These are phyloP conservation scores for Ophiostoma perfectum DNA, from an alignment of 2,329 filamentous ascomycete species.

Conservation along the genomic window DNA sequence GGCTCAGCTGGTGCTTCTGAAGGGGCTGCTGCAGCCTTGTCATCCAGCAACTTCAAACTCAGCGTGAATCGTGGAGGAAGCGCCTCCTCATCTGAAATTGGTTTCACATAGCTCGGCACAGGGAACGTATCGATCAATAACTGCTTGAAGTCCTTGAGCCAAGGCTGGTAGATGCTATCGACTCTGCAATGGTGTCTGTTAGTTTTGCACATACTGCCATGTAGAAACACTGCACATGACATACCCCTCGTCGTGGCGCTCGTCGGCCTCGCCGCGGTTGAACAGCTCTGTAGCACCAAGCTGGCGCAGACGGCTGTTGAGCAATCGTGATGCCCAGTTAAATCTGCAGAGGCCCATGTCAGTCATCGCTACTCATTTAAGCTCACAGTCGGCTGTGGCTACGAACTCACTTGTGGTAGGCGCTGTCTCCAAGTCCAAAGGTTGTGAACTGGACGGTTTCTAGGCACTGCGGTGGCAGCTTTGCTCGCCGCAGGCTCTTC, in stretches of 20 bases:
- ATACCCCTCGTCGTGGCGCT: conserved; percentile 87
- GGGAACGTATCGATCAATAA: conserved; percentile 64
- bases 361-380: conserved; percentile 25
- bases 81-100: conserved; percentile 68
- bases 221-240: conserved; percentile 28
- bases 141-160: conserved; percentile 63
- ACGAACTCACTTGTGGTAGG: conserved; percentile 68
- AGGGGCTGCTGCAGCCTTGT: background rate
- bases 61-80: conserved; percentile 66
- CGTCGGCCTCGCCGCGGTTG: conserved; percentile 79
- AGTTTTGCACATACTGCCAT: background rate
- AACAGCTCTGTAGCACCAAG: conserved; percentile 75
- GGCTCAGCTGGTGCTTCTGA: background rate
- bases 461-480: conserved; percentile 66
- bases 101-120: conserved; percentile 57
- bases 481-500: conserved; percentile 75
- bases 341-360: conserved; percentile 49
- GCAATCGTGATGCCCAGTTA: conserved; percentile 87
- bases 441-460: conserved; percentile 66
- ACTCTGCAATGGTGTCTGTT: conserved; percentile 49
- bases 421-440: conserved; percentile 91
- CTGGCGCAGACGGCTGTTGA: conserved; percentile 77
- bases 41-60: conserved; percentile 18
- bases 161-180: conserved; percentile 75
- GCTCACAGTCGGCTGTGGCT: background rate